phyloP scores from a whole-genome alignment of 306 rosid genomes.

The Pyrus bretschneideri region DNA sequence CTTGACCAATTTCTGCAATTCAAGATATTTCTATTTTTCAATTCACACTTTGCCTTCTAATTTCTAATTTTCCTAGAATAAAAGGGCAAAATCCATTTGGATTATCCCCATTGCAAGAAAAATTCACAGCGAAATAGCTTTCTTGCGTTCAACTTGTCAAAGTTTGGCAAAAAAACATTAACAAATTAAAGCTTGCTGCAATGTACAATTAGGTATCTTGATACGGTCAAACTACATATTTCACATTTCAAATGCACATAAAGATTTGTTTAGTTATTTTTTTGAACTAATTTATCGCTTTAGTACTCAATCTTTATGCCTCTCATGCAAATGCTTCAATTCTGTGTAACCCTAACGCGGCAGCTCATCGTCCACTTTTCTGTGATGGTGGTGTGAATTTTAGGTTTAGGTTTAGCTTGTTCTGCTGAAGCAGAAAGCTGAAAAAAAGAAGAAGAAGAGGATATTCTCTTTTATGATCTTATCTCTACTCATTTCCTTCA shows the following conservation, averaged over 20 bases:
- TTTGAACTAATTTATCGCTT: conserved; percentile 5
- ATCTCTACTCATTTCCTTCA: conserved; percentile 20
- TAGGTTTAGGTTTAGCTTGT: conserved; percentile 22
- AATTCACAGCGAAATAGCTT: conserved; percentile 18
- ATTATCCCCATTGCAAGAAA: conserved; percentile 18
- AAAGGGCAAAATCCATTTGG: conserved; percentile 26
- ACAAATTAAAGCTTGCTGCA: conserved; percentile 18
- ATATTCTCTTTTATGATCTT: background rate
- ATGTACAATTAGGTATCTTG: conserved; percentile 43
- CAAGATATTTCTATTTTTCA: conserved; percentile 8
- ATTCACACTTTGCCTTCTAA: conserved; percentile 4
- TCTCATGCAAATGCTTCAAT: conserved; percentile 4
- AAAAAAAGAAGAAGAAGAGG: background rate
- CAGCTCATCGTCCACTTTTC: conserved; percentile 11
- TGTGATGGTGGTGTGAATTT: conserved; percentile 19
- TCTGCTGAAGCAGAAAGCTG: conserved; percentile 61
- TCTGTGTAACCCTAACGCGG: conserved; percentile 20
- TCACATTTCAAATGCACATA: background rate
- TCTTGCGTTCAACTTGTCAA: conserved; percentile 42
- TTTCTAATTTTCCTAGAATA: background rate
- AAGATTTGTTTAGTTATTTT: conserved; percentile 1
- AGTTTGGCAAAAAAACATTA: conserved; percentile 58
- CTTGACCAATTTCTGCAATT: conserved; percentile 5
- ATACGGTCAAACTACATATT: conserved; percentile 31
- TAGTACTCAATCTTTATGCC: conserved; percentile 13